Conservation (phyloP, 768 basidiomycete genomes). For the Tephrocybe rancida region DNA sequence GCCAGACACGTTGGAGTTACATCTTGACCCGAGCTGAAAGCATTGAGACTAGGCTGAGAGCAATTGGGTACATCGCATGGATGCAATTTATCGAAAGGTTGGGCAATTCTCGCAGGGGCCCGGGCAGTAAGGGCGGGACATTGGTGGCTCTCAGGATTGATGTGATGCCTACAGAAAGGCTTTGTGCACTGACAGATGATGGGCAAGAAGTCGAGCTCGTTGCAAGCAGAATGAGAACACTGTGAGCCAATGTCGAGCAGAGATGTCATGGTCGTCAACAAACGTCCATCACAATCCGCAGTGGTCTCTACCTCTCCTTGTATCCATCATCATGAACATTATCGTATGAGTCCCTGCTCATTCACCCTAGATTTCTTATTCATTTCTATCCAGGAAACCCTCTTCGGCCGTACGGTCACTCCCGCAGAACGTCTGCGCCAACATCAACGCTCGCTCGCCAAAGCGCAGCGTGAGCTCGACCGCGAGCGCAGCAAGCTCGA, state of each 20-base stretch:
- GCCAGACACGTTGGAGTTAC: slow-evolving; percentile 43
- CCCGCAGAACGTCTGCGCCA: slow-evolving; percentile 96
- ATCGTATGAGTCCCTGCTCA: slow-evolving; percentile 52
- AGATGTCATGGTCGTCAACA: slow-evolving; percentile 25
- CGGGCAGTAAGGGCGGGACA: slow-evolving; percentile 42
- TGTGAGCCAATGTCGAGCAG: slow-evolving; percentile 61
- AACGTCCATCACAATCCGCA: slow-evolving; percentile 4
- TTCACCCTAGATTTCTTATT: slow-evolving; percentile 3
- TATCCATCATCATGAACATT: slow-evolving; percentile 72
- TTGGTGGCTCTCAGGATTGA: slow-evolving; percentile 57
- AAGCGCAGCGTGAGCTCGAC: slow-evolving; percentile 97
- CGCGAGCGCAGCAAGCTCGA: slow-evolving; percentile 94
- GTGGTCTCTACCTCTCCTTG: slow-evolving; percentile 13
- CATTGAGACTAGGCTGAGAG: slow-evolving; percentile 54
- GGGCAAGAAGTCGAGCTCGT: slow-evolving; percentile 75
- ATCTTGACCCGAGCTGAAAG: slow-evolving; percentile 30
- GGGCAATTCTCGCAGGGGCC: too few relatives aligned
- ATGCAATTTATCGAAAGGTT: slow-evolving; percentile 32
- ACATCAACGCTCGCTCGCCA: slow-evolving; percentile 93
- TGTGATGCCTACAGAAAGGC: slow-evolving; percentile 68
- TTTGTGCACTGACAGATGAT: slow-evolving; percentile 63
- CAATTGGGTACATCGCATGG: slow-evolving; percentile 58
- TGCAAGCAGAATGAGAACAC: slow-evolving; percentile 65
- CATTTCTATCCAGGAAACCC: slow-evolving; percentile 70
- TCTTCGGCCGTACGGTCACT: slow-evolving; percentile 93